phyloP scores from a whole-genome alignment of 257 asterid species.

The Przewalskia tangutica region DNA sequence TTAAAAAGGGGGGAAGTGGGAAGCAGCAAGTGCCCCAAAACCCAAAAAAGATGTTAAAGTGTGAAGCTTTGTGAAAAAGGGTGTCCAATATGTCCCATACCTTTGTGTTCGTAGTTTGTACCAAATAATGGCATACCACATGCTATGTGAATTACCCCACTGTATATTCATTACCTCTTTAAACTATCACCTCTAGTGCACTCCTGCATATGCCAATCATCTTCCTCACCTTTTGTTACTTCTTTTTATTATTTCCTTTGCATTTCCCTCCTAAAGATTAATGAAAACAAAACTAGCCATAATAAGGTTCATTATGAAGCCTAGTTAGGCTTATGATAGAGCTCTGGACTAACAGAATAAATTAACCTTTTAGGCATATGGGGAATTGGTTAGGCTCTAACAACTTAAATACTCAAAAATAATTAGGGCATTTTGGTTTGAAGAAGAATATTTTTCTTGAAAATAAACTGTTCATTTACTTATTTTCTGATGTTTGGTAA shows the following conservation, averaged over 20 bases:
- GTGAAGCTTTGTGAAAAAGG: neutral
- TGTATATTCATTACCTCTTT: neutral
- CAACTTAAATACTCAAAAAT: neutral
- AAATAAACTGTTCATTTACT: too few relatives aligned
- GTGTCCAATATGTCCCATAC: slow-evolving; percentile 4
- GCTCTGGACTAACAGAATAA: neutral
- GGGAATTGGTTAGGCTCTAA: neutral
- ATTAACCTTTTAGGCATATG: neutral
- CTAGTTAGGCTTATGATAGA: neutral
- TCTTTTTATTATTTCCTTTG: neutral
- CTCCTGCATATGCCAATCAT: neutral
- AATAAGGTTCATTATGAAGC: neutral
- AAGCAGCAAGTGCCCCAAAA: slow-evolving; percentile 9
- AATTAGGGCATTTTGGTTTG: too few relatives aligned
- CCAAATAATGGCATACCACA: slow-evolving; percentile 15
- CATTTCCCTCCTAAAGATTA: neutral
- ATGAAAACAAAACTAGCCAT: neutral
- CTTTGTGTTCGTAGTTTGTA: slow-evolving; percentile 11
- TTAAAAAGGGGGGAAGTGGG: neutral
- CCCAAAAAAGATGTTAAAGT: neutral
- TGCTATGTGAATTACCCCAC: neutral
- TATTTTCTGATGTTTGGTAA: too few relatives aligned
- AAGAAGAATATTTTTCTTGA: too few relatives aligned
- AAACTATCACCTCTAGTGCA: neutral
- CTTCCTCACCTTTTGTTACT: neutral